Evolutionary conservation across 306 rosid genomes (phyloP).

Genomic region (Echinosophora koreensis): DNA sequence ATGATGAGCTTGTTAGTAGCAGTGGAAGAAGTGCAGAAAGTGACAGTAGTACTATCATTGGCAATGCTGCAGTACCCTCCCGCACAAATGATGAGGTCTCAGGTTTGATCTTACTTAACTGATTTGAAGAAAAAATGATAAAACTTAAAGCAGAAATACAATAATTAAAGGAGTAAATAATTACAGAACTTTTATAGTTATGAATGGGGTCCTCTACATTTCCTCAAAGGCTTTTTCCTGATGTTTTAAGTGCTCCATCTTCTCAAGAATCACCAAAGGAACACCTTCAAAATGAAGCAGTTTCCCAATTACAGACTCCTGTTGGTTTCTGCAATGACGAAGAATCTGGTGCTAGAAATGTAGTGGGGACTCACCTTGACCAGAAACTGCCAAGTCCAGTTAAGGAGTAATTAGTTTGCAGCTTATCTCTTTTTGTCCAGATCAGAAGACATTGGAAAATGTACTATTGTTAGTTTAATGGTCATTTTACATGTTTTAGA

Average conservation of each 20-base stretch:
- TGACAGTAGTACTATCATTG: conserved; percentile 23
- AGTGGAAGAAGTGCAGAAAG: conserved; percentile 46
- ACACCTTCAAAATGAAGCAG: conserved; percentile 56
- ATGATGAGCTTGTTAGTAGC: conserved; percentile 57
- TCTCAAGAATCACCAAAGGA: conserved; percentile 64
- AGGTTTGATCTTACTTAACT: conserved; percentile 75
- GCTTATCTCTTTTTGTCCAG: conserved; percentile 24
- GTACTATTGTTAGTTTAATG: conserved; percentile 62
- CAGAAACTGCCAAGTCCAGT: conserved; percentile 49
- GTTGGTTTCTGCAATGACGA: conserved; percentile 36
- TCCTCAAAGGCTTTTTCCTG: conserved; percentile 60
- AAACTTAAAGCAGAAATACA: conserved; percentile 40
- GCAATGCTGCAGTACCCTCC: conserved; percentile 52
- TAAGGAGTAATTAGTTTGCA: conserved; percentile 52
- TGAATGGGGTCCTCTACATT: conserved; percentile 51
- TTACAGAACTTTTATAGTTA: conserved; percentile 36
- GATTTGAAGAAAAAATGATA: conserved; percentile 39
- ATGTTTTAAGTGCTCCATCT: conserved; percentile 74
- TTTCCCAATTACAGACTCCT: conserved; percentile 43
- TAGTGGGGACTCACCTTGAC: conserved; percentile 46
- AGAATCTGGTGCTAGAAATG: conserved; percentile 38
- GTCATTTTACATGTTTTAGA: conserved; percentile 71
- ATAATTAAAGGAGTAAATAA: conserved; percentile 9
- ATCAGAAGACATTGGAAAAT: conserved; percentile 41
- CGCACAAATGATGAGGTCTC: conserved; percentile 61